Percentiles rank a stretch among this genome's conserved stretches.
phyloP scores from a whole-genome alignment of 495 filamentous ascomycete genomes.

The Amniculicola lignicola region DNA sequence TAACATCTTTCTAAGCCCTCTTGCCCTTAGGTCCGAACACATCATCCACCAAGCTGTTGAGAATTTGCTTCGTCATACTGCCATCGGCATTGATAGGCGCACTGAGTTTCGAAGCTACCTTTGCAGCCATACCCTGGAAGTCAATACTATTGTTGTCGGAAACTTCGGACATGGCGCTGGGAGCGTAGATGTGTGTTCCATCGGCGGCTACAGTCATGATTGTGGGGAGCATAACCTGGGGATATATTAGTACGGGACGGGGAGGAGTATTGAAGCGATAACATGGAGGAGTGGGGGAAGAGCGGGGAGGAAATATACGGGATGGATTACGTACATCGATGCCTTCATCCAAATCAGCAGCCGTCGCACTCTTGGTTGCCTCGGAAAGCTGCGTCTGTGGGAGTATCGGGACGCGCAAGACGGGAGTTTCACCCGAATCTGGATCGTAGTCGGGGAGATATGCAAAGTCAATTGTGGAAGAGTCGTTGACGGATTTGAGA shows the following conservation, averaged over 20 bases:
- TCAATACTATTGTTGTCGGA: constrained; percentile 58
- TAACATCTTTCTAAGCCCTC: too few relatives aligned
- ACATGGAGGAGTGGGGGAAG: too few relatives aligned
- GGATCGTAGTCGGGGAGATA: constrained; percentile 56
- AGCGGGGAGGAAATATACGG: too few relatives aligned
- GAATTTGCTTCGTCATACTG: constrained; percentile 51
- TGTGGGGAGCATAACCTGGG: constrained; percentile 52
- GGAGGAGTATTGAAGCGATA: too few relatives aligned
- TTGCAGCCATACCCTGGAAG: constrained; percentile 56
- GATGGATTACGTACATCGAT: background rate
- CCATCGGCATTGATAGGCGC: constrained; percentile 39
- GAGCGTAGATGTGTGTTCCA: constrained; percentile 53
- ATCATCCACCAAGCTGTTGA: constrained; percentile 59
- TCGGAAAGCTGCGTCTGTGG: constrained; percentile 39
- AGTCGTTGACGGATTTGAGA: constrained; percentile 55
- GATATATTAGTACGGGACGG: constrained; percentile 8
- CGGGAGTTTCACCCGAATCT: constrained; percentile 38
- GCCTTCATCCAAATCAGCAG: constrained; percentile 12
- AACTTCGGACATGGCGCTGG: constrained; percentile 55
- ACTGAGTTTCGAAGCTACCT: constrained; percentile 43
- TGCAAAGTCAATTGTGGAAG: constrained; percentile 61
- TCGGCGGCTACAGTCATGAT: constrained; percentile 56
- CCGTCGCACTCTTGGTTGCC: constrained; percentile 26
- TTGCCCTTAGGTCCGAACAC: constrained; percentile 45
- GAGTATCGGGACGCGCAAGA: constrained; percentile 53